Conservation (phyloP, 805 yeast species). For the Metschnikowia proteae region DNA sequence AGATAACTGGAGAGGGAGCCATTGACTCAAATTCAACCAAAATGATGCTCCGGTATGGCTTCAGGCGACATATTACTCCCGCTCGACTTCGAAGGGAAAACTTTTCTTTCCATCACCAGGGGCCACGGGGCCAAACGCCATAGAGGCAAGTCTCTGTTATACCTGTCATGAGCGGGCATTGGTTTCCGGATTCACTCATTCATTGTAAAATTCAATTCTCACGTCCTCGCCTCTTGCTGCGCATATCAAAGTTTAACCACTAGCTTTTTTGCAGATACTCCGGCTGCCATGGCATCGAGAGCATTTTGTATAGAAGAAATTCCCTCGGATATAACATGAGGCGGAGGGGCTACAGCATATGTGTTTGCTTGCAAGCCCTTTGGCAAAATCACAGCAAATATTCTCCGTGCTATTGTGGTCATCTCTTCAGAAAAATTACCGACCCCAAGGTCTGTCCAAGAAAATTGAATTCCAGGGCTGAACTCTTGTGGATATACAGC, state of each 20-base stretch:
- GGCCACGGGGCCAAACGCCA: too few relatives aligned
- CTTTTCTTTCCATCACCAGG: too few relatives aligned
- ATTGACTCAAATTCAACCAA: too few relatives aligned
- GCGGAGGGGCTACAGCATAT: conserved; percentile 1
- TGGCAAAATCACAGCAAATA: conserved; percentile 2
- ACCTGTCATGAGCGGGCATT: too few relatives aligned
- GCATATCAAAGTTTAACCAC: conserved; percentile 7
- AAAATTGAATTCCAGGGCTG: conserved; percentile 1
- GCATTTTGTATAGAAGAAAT: conserved; percentile 6
- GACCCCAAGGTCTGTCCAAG: conserved; percentile 8
- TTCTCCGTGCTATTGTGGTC: background rate
- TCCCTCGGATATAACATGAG: conserved; percentile 7
- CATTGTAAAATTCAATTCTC: too few relatives aligned
- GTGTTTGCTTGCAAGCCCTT: conserved; percentile 1
- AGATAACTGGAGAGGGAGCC: too few relatives aligned
- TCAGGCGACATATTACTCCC: too few relatives aligned
- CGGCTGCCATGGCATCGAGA: conserved; percentile 5
- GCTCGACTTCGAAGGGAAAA: too few relatives aligned
- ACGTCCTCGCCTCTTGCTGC: too few relatives aligned
- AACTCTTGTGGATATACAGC: conserved; percentile 8
- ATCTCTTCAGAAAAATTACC: conserved; percentile 5
- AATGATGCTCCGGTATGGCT: too few relatives aligned
- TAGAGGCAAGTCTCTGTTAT: too few relatives aligned
- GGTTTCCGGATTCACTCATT: too few relatives aligned
- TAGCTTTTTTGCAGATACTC: conserved; percentile 10